phyloP scores from a whole-genome alignment of 1,139 yeast species.

The Sugiyamaella paludigena region DNA sequence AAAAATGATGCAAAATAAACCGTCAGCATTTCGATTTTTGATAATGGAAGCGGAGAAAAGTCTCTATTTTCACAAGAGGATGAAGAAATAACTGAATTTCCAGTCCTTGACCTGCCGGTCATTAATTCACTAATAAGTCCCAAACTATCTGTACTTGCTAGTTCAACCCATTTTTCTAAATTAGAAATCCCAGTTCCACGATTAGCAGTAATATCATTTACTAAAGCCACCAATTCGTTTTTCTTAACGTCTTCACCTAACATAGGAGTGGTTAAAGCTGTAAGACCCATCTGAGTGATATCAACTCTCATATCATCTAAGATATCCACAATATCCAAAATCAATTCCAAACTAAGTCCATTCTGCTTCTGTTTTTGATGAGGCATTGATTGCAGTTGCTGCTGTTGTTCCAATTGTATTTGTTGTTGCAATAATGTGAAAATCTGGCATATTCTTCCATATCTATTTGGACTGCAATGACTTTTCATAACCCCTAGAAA shows the following conservation, averaged over 20 bases:
- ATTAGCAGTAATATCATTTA: conserved; percentile 22
- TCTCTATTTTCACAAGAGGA: background rate
- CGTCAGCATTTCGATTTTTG: conserved; percentile 15
- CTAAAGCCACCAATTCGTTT: conserved; percentile 24
- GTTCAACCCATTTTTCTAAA: conserved; percentile 22
- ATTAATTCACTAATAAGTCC: background rate
- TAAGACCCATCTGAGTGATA: conserved; percentile 13
- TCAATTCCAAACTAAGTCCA: background rate
- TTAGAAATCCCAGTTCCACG: conserved; percentile 19
- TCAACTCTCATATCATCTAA: conserved; percentile 25
- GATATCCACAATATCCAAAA: conserved; percentile 16
- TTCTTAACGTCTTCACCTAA: conserved; percentile 13
- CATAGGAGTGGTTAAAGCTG: conserved; percentile 10
- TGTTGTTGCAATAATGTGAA: background rate
- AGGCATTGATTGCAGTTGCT: too few species aligned
- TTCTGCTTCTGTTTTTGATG: too few species aligned
- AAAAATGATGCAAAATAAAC: conserved; percentile 18
- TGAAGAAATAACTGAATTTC: background rate
- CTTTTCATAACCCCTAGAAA: conserved; percentile 13
- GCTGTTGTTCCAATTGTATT: background rate
- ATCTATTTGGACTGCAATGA: conserved; percentile 7
- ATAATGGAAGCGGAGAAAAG: conserved; percentile 3
- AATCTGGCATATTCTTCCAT: conserved; percentile 1
- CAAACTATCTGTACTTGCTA: conserved; percentile 14
- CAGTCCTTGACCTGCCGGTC: background rate